phyloP scores from a whole-genome alignment of 257 asterid species.

The Solanum rostratum region DNA sequence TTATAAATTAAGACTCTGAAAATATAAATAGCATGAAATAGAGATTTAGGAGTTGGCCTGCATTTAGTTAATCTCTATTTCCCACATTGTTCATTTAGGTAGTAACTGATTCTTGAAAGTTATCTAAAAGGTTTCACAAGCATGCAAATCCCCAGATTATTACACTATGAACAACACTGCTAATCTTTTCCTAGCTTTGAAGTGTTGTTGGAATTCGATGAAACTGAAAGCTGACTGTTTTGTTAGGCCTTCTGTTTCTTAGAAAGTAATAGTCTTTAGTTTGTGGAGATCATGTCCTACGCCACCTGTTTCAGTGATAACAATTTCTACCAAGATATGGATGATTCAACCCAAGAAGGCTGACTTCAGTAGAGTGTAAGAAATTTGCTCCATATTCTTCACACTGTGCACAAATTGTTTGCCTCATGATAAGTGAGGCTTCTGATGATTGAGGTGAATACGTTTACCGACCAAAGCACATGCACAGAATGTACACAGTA shows the following conservation, averaged over 20 bases:
- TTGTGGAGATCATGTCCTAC: background rate
- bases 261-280: background rate
- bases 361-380: too few relatives aligned
- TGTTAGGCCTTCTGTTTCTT: background rate
- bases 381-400: too few relatives aligned
- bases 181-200: background rate
- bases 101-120: background rate
- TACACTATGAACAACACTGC: background rate
- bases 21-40: background rate
- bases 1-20: background rate
- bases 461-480: too few relatives aligned
- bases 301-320: too few relatives aligned
- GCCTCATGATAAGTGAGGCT: too few relatives aligned
- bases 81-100: background rate
- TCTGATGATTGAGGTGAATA: too few relatives aligned
- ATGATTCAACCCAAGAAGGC: too few relatives aligned
- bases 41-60: background rate
- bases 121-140: background rate
- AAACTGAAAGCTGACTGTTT: background rate
- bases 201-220: background rate
- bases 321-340: too few relatives aligned
- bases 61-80: background rate
- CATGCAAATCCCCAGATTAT: background rate
- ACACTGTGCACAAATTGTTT: too few relatives aligned
- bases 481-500: too few relatives aligned